Percentiles rank a stretch among this genome's conserved stretches.
Conservation (phyloP, 768 basidiomycete genomes). For the Collybia mongolica region DNA sequence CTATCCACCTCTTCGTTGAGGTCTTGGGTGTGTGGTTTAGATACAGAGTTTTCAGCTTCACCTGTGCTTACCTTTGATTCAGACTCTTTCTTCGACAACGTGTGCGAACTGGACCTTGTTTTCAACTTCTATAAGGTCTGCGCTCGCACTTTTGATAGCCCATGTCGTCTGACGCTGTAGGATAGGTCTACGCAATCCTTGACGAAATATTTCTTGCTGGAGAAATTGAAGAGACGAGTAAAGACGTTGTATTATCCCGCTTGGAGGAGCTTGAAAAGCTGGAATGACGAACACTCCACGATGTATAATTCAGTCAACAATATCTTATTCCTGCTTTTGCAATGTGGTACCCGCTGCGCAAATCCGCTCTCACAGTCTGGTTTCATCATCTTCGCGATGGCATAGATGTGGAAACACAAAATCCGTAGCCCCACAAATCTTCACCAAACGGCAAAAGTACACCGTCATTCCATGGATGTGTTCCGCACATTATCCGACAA, state of each 20-base stretch:
- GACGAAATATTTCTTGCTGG: conserved; percentile 99
- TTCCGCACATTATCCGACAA: conserved; percentile 12
- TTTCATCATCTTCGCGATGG: no score
- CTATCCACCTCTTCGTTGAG: conserved; percentile 98
- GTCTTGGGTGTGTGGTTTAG: conserved; percentile 70
- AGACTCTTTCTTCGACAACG: conserved; percentile 99
- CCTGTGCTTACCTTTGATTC: conserved; percentile 2
- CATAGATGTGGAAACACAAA: no score
- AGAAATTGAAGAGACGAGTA: conserved; percentile 97
- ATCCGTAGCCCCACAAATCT: no score
- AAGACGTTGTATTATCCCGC: conserved; percentile 89
- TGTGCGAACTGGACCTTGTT: conserved; percentile 96
- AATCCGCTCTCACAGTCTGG: no score
- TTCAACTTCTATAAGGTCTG: conserved; percentile 97
- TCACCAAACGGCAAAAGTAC: not conserved
- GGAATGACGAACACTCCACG: conserved; percentile 44
- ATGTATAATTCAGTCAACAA: not conserved
- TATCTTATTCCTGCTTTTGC: no score
- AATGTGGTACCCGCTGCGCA: no score
- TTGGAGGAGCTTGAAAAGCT: conserved; percentile 93
- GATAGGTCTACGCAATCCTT: conserved; percentile 92
- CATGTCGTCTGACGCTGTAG: not conserved
- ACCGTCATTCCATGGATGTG: not conserved
- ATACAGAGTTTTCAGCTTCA: not conserved
- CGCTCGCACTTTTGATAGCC: not conserved